A percentile compares a stretch with the other conserved stretches of the same genome.
Conservation (phyloP, 768 basidiomycete species). For the Mycena amicta region DNA sequence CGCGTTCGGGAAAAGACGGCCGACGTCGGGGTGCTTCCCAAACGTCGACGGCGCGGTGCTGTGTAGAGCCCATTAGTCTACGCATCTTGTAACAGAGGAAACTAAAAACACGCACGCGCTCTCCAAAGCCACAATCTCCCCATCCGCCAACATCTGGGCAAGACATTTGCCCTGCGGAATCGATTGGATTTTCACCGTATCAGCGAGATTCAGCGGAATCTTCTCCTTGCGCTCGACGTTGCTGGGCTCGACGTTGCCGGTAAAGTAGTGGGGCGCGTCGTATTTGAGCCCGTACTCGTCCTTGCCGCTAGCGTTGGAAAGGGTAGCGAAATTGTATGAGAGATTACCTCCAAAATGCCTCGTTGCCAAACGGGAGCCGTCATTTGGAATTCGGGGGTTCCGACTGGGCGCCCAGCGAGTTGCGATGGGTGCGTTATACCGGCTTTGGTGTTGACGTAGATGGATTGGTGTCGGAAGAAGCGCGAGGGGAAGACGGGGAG, state of each 20-base stretch:
- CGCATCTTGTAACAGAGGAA: neutral
- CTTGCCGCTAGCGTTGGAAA: too few species aligned
- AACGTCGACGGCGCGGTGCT: conserved; percentile 23
- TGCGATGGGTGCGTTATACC: conserved; percentile 18
- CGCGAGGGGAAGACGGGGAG: conserved; percentile 23
- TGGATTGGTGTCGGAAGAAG: conserved; percentile 25
- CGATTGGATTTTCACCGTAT: conserved; percentile 17
- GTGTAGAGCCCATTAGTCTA: neutral
- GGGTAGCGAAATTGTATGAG: too few species aligned
- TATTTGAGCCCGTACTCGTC: conserved; percentile 21
- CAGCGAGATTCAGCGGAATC: conserved; percentile 20
- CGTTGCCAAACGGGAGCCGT: conserved; percentile 25
- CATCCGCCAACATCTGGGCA: conserved; percentile 23
- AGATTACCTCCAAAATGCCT: conserved; percentile 22
- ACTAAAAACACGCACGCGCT: conserved; percentile 15
- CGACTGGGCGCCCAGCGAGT: conserved; percentile 17
- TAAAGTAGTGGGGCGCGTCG: conserved; percentile 18
- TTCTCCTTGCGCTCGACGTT: conserved; percentile 21
- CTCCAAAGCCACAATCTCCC: conserved; percentile 20
- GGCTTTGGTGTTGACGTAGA: conserved; percentile 20
- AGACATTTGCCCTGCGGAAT: conserved; percentile 22
- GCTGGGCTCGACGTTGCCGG: conserved; percentile 21
- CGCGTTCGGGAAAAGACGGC: conserved; percentile 16
- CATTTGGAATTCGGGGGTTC: conserved; percentile 25
- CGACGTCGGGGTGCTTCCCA: conserved; percentile 17